Evolutionary conservation across 805 yeast genomes (phyloP).

Genomic region (Lipomyces yamanashiensis): DNA sequence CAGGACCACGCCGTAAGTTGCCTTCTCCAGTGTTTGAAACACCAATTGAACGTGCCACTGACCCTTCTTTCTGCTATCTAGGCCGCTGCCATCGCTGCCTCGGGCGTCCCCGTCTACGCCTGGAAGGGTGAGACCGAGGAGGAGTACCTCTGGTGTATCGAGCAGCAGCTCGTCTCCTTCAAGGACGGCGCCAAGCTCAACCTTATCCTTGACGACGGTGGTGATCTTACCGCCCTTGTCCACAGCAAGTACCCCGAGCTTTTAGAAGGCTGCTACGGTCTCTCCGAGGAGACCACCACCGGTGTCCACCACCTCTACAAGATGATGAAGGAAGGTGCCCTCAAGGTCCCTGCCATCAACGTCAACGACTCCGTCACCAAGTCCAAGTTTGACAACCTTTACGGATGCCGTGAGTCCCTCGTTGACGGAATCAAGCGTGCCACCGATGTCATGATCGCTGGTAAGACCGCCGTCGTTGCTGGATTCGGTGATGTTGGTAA

Average conservation of each 20-base stretch:
- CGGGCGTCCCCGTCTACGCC: constrained; percentile 99
- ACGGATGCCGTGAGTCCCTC: constrained; percentile 99
- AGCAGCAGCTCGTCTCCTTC: constrained; percentile 98
- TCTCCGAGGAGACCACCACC: constrained; percentile 99
- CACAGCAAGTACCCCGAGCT: constrained; percentile 98
- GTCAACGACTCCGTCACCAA: constrained; percentile 99
- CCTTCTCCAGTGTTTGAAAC: neutral
- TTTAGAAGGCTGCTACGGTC: constrained; percentile 92
- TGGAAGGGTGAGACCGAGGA: constrained; percentile 99
- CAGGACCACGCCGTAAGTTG: constrained; percentile 88
- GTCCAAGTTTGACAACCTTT: constrained; percentile 98
- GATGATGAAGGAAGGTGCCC: constrained; percentile 83
- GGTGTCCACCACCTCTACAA: constrained; percentile 99
- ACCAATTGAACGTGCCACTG: constrained; percentile 1
- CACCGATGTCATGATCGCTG: constrained; percentile 99
- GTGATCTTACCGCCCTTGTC: constrained; percentile 94
- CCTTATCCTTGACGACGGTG: constrained; percentile 99
- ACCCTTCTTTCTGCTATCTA: neutral
- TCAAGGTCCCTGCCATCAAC: constrained; percentile 99
- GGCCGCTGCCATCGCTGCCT: constrained; percentile 97
- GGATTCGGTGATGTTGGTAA: constrained; percentile 99
- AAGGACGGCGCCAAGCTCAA: constrained; percentile 93
- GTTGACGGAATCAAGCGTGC: constrained; percentile 99
- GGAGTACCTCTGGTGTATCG: constrained; percentile 99
- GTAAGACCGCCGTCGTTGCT: constrained; percentile 98